Base-by-base conservation (phyloP, 768 basidiomycete genomes). In the Collybia mongolica region DNA sequence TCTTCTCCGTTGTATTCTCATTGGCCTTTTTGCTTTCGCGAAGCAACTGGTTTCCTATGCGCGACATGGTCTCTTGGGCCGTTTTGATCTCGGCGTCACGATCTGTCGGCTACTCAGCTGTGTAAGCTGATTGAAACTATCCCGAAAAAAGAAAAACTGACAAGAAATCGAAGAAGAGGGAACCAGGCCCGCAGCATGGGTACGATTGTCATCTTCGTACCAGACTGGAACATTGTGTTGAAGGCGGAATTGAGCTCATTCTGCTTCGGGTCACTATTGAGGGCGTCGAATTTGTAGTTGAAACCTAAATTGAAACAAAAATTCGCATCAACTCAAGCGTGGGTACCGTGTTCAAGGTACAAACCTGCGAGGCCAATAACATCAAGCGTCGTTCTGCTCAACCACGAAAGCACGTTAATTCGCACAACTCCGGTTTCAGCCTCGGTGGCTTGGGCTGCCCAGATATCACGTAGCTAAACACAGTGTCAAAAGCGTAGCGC, bases 301-400 rank as follows among this genome's bases (percentile, higher is more conserved):
- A 65, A 69, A 6, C 62, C 65, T 67, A 2, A 7, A 20, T 32
- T 14, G n/a, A n/a, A 59, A 56, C 14, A 67, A 54, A 14, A 12
- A 79, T n/a, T n/a, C n/a, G n/a, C 12, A 75, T n/a, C 22, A 35
- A 28, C 19, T 0, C 2, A 22, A 8, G 18, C 6, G 8, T 44
- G 5, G 42, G 62, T 36, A 72, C 60, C 58, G 77, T 32, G 7
- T 24, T n/a, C 18, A 77, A 15, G 62, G 60, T 74, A 79, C 57
- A 65, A 72, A 56, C 86, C 83, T 69, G 72, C 84, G 32, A 86
- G 70, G 7, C 88, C 88, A 44, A 93, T 90, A 48, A 88, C 79
- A 54, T 92, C 90, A 7, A 92, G 71, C 3, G 88, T 90, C 43
- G 79, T 78, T 48, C 79, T 80, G 37, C 80, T 82, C 2, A 91